A percentile compares a stretch with the other conserved stretches of the same genome.
phyloP scores from a whole-genome alignment of 73 alveolate species.

The Loxodes magnus region DNA sequence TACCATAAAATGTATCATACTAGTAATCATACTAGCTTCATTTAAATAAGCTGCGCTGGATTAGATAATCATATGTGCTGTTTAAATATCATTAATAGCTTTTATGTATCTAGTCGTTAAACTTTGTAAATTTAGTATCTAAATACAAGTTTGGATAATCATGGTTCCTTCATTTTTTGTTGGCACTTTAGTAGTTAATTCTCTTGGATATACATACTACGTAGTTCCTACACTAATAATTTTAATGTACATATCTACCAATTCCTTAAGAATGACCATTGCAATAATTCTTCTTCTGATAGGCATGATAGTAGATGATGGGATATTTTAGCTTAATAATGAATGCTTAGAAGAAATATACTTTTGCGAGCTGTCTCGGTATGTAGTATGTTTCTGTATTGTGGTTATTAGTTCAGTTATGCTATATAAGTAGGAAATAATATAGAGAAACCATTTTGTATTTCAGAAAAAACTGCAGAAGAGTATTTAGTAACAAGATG shows the following conservation, averaged over 20 bases:
- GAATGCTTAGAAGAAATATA: background rate
- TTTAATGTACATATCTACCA: constrained; percentile 1
- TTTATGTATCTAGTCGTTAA: constrained; percentile 1
- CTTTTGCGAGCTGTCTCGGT: constrained; percentile 5
- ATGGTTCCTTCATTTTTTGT: background rate
- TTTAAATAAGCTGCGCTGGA: background rate
- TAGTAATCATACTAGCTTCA: background rate
- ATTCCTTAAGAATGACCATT: background rate
- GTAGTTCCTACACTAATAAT: background rate
- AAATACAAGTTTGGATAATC: background rate
- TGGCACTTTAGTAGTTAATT: too few relatives aligned
- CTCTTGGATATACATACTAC: too few relatives aligned
- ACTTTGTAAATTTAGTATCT: background rate
- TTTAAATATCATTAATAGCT: background rate
- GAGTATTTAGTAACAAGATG: constrained; percentile 5
- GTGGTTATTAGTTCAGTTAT: background rate
- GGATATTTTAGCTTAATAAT: background rate
- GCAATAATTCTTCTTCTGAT: background rate
- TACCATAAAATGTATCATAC: background rate
- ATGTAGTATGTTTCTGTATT: background rate
- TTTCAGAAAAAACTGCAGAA: background rate
- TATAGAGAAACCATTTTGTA: constrained; percentile 12
- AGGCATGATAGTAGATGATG: background rate
- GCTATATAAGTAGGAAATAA: constrained; percentile 9
- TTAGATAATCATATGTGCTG: background rate